These are phyloP conservation scores for Diaporthe australafricana DNA, from an alignment of 2,329 filamentous ascomycete genomes.

Conservation along the genomic window DNA sequence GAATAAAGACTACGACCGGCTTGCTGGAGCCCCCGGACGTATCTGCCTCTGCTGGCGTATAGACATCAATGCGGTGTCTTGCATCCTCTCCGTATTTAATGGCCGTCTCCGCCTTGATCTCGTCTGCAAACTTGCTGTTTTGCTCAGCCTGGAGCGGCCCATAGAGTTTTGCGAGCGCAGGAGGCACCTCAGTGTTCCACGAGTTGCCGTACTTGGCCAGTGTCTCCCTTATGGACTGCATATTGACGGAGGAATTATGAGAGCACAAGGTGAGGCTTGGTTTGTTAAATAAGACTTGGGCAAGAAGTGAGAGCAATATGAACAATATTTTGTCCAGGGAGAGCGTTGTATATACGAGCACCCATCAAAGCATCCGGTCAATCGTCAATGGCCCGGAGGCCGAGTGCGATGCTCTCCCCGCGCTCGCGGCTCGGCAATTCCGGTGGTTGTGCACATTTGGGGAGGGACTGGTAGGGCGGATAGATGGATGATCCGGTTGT, in stretches of 20 bases:
- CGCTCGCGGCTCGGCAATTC: background rate
- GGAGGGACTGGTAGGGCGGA: background rate
- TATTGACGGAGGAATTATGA: background rate
- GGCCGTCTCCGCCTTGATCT: constrained; percentile 35
- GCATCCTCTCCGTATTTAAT: constrained; percentile 36
- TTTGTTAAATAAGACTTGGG: background rate
- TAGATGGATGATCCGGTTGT: background rate
- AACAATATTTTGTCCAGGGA: no score
- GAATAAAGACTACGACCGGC: constrained; percentile 40
- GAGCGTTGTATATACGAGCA: background rate
- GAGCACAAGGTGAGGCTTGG: background rate
- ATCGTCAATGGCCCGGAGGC: background rate
- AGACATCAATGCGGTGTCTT: constrained; percentile 38
- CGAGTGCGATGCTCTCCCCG: background rate
- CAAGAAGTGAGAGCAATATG: no score
- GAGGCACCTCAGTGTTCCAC: constrained; percentile 26
- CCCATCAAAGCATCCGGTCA: no score
- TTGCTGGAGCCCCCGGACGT: constrained; percentile 11
- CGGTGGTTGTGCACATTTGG: background rate
- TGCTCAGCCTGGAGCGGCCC: constrained; percentile 33
- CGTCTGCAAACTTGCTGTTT: constrained; percentile 19
- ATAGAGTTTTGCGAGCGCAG: constrained; percentile 21
- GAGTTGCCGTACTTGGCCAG: constrained; percentile 35
- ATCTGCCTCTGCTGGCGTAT: constrained; percentile 26
- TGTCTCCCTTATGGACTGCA: constrained; percentile 31